Base-by-base conservation (phyloP, 306 rosid species). In the Geum urbanum region DNA sequence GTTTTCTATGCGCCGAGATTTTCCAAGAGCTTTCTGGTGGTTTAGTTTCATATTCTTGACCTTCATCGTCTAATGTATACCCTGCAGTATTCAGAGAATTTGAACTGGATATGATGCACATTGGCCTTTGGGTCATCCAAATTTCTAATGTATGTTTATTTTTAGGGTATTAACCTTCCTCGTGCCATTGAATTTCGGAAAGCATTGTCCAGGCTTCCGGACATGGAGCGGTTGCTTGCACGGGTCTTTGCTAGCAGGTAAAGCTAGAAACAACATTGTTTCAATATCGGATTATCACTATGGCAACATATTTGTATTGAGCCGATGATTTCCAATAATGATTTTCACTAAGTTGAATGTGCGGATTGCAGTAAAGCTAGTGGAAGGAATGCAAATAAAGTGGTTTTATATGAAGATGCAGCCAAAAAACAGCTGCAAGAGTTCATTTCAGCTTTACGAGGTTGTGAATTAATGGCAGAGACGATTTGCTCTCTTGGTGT, bases 171-270 rank as follows among this genome's bases (percentile, higher is more conserved):
- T 76, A 88, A 87, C 80, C 87, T 88, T 74, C 87, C 89, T 74
- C 80, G 20, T 74, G 79, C 95, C 5, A 82, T 91, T 55, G 95
- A 89, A 70, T 92, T 87, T 83, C 83, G 84, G 12, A 89, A 87
- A 80, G 74, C 84, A 54, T 66, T 89, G 70, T 80, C 87, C 57
- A 89, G 75, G 79, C 78, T 92, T 50, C 90, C 86, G 52, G 97
- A 92, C 82, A 81, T 92, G 86, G 96, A 92, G 85, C 84, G 97
- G 69, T 72, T 89, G 79, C 97, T 94, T 72, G 96, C 92, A 68
- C 87, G 91, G 64, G 83, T 88, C 62, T 87, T 86, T 78, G 74
- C 92, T 82, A 65, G 73, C 44, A 88, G 97, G 95, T 94, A 83
- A 82, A 39, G 69, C 58, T 71, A 39, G 48, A 72, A 77, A 66